Evolutionary conservation across 1,139 yeast genomes (phyloP).

Genomic region (Yamadazyma atmosphaerica): DNA sequence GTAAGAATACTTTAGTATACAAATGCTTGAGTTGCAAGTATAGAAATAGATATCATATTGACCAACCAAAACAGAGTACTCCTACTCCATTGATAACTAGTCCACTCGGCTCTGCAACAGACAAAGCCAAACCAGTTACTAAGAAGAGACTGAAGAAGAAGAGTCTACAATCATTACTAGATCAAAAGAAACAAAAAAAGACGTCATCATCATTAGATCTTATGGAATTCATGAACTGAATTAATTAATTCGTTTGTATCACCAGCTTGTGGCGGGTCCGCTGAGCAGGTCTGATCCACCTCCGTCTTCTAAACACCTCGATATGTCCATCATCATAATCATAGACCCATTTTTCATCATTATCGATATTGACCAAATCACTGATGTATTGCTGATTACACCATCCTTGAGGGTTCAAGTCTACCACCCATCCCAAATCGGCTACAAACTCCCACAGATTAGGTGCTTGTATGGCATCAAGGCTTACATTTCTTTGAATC

Average conservation of each 20-base stretch:
- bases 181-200: conserved; percentile 37
- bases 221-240: conserved; percentile 38
- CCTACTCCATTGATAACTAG: not conserved
- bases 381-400: conserved; percentile 47
- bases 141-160: conserved; percentile 25
- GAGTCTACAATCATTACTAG: conserved; percentile 38
- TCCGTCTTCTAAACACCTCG: conserved; percentile 46
- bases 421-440: conserved; percentile 52
- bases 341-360: conserved; percentile 79
- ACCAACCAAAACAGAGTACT: not conserved
- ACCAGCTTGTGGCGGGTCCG: conserved; percentile 2
- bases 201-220: conserved; percentile 35
- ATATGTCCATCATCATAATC: conserved; percentile 37
- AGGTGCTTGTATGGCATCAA: conserved; percentile 49
- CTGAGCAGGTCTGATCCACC: conserved; percentile 46
- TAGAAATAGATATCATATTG: not conserved
- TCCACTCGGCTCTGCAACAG: too few species aligned
- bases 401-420: conserved; percentile 61
- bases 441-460: conserved; percentile 52
- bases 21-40: conserved; percentile 16
- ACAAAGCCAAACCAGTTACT: too few species aligned
- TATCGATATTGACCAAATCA: conserved; percentile 59
- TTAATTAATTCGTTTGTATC: not conserved
- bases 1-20: conserved; percentile 10
- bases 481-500: conserved; percentile 12